phyloP scores from a whole-genome alignment of 768 basidiomycete species.

The Lentinula edodes region DNA sequence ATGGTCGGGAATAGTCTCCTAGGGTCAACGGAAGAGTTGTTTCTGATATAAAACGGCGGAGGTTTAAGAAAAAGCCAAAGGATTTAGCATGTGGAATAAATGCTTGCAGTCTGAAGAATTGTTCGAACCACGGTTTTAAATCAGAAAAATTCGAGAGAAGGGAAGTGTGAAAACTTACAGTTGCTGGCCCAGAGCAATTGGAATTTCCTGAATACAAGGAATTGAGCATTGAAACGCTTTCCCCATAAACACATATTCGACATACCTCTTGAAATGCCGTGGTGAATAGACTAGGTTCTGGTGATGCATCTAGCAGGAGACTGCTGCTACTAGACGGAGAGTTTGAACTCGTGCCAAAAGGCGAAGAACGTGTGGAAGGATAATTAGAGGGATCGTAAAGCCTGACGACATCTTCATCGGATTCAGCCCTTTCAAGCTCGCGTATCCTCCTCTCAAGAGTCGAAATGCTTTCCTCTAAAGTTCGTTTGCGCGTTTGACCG shows the following conservation, averaged over 20 bases:
- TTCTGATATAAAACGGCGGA: conserved; percentile 39
- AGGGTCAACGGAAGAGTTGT: conserved; percentile 43
- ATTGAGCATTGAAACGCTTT: not conserved
- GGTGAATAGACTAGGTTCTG: not conserved
- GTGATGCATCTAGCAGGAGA: not conserved
- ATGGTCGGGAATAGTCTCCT: conserved; percentile 40
- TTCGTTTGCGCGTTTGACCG: conserved; percentile 28
- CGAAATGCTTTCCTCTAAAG: conserved; percentile 35
- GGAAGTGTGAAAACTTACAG: conserved; percentile 21
- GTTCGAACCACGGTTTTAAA: not conserved
- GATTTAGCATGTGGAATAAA: conserved; percentile 54
- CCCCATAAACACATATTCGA: no score
- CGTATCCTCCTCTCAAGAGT: conserved; percentile 31
- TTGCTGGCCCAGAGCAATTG: conserved; percentile 29
- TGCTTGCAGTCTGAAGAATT: conserved; percentile 41
- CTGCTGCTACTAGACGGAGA: not conserved
- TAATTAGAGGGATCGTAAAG: conserved; percentile 10
- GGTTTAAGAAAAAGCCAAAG: conserved; percentile 63
- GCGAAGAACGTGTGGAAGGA: conserved; percentile 8
- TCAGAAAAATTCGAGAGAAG: conserved; percentile 2
- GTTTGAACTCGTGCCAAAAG: not conserved
- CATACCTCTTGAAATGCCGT: conserved; percentile 1
- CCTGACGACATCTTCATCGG: conserved; percentile 10
- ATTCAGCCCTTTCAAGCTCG: conserved; percentile 28
- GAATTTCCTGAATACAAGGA: conserved; percentile 9